These are phyloP conservation scores for Cladorrhinum samala DNA, from an alignment of 495 filamentous ascomycete species.

Conservation along the genomic window DNA sequence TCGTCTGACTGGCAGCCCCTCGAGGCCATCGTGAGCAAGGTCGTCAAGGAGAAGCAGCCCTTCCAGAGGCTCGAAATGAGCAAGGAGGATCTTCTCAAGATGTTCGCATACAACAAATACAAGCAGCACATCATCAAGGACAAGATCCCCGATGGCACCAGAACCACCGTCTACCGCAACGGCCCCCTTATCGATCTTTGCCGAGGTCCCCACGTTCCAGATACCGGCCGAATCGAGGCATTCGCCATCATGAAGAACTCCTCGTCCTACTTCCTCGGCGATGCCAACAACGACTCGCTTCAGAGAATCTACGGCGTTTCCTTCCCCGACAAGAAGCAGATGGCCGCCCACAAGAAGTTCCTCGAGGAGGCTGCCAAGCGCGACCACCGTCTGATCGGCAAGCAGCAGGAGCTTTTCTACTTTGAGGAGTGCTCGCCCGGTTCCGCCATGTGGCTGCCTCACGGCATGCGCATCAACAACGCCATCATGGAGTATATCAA, in stretches of 20 bases:
- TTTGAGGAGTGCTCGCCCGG: slow-evolving; percentile 89
- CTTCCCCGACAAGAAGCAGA: slow-evolving; percentile 92
- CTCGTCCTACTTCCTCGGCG: slow-evolving; percentile 92
- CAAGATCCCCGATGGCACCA: slow-evolving; percentile 80
- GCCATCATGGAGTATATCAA: slow-evolving; percentile 72
- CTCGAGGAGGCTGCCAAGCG: slow-evolving; percentile 94
- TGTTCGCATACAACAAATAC: slow-evolving; percentile 81
- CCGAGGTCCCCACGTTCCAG: slow-evolving; percentile 73
- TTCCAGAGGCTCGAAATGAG: slow-evolving; percentile 86
- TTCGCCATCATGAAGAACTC: slow-evolving; percentile 93
- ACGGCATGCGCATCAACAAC: slow-evolving; percentile 89
- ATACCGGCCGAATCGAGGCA: slow-evolving; percentile 85
- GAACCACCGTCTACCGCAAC: slow-evolving; percentile 86
- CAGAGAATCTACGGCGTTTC: slow-evolving; percentile 95
- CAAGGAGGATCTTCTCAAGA: slow-evolving; percentile 85
- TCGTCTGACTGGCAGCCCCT: slow-evolving; percentile 72
- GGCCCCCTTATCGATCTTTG: slow-evolving; percentile 47
- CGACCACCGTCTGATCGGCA: slow-evolving; percentile 84
- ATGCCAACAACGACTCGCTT: slow-evolving; percentile 84
- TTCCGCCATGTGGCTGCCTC: slow-evolving; percentile 88
- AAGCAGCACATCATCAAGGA: slow-evolving; percentile 95
- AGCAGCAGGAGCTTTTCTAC: slow-evolving; percentile 94
- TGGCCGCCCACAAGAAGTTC: slow-evolving; percentile 85
- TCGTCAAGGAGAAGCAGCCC: slow-evolving; percentile 93
- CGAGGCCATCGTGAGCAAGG: slow-evolving; percentile 64